phyloP scores from a whole-genome alignment of 129 eudicot genomes.

The Flaveria brownii region DNA sequence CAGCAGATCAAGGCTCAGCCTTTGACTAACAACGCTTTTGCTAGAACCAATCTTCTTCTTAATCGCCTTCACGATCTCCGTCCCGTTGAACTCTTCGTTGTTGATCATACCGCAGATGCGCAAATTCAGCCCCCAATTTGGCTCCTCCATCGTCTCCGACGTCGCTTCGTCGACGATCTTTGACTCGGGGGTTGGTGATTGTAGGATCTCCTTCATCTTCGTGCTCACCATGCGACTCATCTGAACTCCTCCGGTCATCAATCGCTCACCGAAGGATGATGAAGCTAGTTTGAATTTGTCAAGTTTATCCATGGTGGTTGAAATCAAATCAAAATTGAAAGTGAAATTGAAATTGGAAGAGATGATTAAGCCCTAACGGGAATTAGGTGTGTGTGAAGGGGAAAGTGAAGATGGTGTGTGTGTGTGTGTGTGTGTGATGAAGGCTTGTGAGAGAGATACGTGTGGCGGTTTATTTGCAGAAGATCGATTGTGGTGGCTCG shows the following conservation, averaged over 20 bases:
- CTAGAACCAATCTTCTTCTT: conserved; percentile 51
- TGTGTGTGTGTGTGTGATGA: conserved; percentile 9
- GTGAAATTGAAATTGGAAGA: background rate
- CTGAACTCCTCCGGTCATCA: conserved; percentile 63
- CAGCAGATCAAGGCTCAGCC: conserved; percentile 66
- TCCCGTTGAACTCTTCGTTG: conserved; percentile 60
- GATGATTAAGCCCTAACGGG: conserved; percentile 11
- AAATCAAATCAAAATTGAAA: too few relatives aligned
- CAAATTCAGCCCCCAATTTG: conserved; percentile 85
- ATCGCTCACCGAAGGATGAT: conserved; percentile 73
- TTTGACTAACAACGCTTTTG: conserved; percentile 41
- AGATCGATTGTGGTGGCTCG: conserved; percentile 29
- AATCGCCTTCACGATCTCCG: conserved; percentile 78
- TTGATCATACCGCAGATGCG: conserved; percentile 80
- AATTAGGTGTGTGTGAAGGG: conserved; percentile 7
- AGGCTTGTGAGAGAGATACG: background rate
- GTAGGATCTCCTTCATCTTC: conserved; percentile 62
- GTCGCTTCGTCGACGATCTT: conserved; percentile 91
- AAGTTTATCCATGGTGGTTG: conserved; percentile 31
- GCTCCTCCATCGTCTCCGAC: conserved; percentile 53
- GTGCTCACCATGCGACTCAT: conserved; percentile 59
- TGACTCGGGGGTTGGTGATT: conserved; percentile 78
- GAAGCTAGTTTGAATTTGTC: conserved; percentile 79
- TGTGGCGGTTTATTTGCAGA: conserved; percentile 25
- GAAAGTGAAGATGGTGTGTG: conserved; percentile 17